These are phyloP conservation scores for Komagataella pseudopastoris DNA, from an alignment of 805 yeast genomes.

Conservation along the genomic window DNA sequence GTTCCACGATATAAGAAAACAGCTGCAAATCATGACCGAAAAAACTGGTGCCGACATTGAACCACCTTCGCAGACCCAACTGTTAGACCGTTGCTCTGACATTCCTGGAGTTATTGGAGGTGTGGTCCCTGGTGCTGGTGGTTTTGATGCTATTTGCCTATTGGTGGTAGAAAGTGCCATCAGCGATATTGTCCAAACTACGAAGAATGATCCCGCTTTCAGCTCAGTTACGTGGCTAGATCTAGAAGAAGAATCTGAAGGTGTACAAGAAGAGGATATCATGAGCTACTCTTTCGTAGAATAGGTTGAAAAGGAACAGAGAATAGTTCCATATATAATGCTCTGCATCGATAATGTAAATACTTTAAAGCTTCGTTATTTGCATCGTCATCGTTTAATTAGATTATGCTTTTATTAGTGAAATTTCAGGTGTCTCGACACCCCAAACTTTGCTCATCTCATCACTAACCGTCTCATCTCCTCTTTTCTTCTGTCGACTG, in stretches of 20 bases:
- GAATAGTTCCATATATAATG: not conserved
- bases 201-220: not conserved
- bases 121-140: slow-evolving; percentile 99
- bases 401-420: too few relatives aligned
- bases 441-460: not conserved
- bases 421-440: not conserved
- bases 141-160: slow-evolving; percentile 82
- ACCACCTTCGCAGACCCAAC: slow-evolving; percentile 60
- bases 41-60: slow-evolving; percentile 79
- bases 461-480: not conserved
- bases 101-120: slow-evolving; percentile 80
- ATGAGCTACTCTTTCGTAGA: slow-evolving; percentile 11
- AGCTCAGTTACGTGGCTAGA: slow-evolving; percentile 50
- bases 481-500: not conserved
- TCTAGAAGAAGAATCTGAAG: slow-evolving; percentile 46
- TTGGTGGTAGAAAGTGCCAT: slow-evolving; percentile 38
- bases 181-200: slow-evolving; percentile 13
- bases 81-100: slow-evolving; percentile 44
- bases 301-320: not conserved
- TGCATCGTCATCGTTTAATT: not conserved
- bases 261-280: slow-evolving; percentile 36
- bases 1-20: slow-evolving; percentile 35
- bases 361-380: not conserved
- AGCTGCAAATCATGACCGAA: slow-evolving; percentile 46
- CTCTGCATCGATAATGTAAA: not conserved